A percentile compares a stretch with the other conserved stretches of the same genome.
phyloP scores from a whole-genome alignment of 208 protist genomes.

The Leishmania major region DNA sequence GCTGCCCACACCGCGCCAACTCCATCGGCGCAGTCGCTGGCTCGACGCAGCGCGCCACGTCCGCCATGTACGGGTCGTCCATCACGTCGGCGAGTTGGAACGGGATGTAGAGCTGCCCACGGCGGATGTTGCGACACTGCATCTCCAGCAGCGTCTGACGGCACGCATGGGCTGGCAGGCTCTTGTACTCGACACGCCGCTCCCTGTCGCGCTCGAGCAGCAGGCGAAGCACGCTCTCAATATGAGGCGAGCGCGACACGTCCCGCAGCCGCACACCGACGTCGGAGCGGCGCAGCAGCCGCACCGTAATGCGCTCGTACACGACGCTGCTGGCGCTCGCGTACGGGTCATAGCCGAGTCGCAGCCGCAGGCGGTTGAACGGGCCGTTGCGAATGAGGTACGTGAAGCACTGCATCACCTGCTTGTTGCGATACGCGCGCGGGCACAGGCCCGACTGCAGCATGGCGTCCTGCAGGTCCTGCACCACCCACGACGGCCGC shows the following conservation, averaged over 20 bases:
- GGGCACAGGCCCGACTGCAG: conserved; percentile 67
- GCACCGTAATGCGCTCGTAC: conserved; percentile 61
- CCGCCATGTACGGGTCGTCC: too few species aligned
- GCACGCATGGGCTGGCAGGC: too few species aligned
- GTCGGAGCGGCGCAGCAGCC: conserved; percentile 58
- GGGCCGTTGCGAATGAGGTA: conserved; percentile 75
- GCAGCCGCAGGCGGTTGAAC: conserved; percentile 81
- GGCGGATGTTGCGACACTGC: too few species aligned
- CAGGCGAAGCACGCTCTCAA: conserved; percentile 35
- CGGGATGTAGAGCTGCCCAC: too few species aligned
- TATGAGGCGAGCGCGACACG: conserved; percentile 59
- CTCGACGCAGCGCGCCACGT: too few species aligned
- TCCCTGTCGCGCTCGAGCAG: too few species aligned
- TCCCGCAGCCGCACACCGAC: conserved; percentile 70
- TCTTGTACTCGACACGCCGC: too few species aligned
- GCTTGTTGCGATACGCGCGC: conserved; percentile 61
- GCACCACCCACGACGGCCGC: conserved; percentile 65
- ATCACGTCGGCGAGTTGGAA: too few species aligned
- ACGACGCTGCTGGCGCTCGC: conserved; percentile 30
- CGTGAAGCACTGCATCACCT: conserved; percentile 63
- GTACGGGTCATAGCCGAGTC: conserved; percentile 80
- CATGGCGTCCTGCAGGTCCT: conserved; percentile 61
- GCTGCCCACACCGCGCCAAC: too few species aligned
- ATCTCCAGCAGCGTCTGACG: too few species aligned
- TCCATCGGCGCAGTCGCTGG: too few species aligned